Conservation (phyloP, 164 flowering plant genomes). For the Chloranthus sessilifolius region DNA sequence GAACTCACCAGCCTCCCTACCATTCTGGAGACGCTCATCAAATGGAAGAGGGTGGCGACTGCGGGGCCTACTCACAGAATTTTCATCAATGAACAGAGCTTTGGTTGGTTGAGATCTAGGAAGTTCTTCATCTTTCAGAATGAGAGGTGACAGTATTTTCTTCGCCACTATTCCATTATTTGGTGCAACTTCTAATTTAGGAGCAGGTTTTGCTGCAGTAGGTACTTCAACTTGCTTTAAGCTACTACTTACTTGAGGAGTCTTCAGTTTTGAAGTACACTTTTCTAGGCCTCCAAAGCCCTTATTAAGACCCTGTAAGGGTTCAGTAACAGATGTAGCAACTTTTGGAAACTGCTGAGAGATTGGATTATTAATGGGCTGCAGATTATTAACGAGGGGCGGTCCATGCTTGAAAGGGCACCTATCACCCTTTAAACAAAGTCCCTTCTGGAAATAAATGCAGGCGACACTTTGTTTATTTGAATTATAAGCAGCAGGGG, state of each 20-base stretch:
- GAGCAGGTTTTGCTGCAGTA: constrained; percentile 15
- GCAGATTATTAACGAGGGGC: constrained; percentile 26
- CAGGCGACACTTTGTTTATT: constrained; percentile 66
- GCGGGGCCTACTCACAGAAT: constrained; percentile 22
- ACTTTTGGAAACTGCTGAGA: constrained; percentile 22
- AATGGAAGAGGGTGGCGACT: constrained; percentile 25
- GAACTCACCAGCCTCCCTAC: constrained; percentile 63
- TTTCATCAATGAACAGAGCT: constrained; percentile 29
- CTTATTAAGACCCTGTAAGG: constrained; percentile 27
- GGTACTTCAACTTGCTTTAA: constrained; percentile 28
- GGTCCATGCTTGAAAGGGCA: constrained; percentile 67
- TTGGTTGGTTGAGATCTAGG: constrained; percentile 23
- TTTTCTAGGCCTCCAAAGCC: constrained; percentile 30
- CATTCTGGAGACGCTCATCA: constrained; percentile 47
- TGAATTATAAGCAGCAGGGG: constrained; percentile 20
- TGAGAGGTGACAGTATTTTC: constrained; percentile 16
- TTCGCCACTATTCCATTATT: constrained; percentile 19
- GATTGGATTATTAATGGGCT: constrained; percentile 23
- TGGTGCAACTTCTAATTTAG: constrained; percentile 20
- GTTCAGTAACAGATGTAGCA: constrained; percentile 25
- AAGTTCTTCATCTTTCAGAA: constrained; percentile 21
- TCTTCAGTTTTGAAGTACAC: constrained; percentile 32
- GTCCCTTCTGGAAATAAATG: constrained; percentile 72
- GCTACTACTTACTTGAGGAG: constrained; percentile 24
- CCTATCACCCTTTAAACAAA: constrained; percentile 77